phyloP scores from a whole-genome alignment of 345 rosid species.

The Arabidopsis suecica region DNA sequence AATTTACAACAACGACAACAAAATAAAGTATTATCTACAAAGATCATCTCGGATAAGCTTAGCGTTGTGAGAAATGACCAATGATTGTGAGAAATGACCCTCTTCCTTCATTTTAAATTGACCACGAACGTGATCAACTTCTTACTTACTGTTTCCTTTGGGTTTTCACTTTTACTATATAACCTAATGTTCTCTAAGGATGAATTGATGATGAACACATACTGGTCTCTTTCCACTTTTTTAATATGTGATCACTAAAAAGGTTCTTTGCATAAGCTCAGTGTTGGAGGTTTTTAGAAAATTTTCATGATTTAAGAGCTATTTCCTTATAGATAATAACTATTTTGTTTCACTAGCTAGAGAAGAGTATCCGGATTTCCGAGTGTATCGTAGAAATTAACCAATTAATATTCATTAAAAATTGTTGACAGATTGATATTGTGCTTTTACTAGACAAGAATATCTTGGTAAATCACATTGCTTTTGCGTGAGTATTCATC shows the following conservation, averaged over 20 bases:
- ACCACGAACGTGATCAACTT: neutral
- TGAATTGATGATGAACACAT: too few relatives aligned
- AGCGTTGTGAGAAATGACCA: neutral
- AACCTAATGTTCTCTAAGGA: too few relatives aligned
- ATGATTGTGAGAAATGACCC: neutral
- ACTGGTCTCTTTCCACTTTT: too few relatives aligned
- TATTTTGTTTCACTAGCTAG: neutral
- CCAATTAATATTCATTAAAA: neutral
- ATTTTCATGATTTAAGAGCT: neutral
- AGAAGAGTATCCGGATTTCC: neutral
- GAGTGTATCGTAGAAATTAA: slow-evolving; percentile 5
- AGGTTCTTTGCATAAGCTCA: neutral
- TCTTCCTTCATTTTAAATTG: neutral
- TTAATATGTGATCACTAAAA: too few relatives aligned
- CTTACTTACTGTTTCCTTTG: neutral
- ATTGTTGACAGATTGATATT: slow-evolving; percentile 17
- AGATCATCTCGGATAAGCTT: neutral
- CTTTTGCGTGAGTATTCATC: slow-evolving; percentile 41
- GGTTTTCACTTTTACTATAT: neutral
- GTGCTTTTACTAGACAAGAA: slow-evolving; percentile 34
- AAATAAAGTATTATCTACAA: neutral
- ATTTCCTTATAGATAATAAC: neutral
- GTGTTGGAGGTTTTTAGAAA: neutral
- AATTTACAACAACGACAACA: neutral
- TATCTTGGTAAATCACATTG: slow-evolving; percentile 33